phyloP scores from a whole-genome alignment of 2,329 filamentous ascomycete species.

The Calonectria henricotiae region DNA sequence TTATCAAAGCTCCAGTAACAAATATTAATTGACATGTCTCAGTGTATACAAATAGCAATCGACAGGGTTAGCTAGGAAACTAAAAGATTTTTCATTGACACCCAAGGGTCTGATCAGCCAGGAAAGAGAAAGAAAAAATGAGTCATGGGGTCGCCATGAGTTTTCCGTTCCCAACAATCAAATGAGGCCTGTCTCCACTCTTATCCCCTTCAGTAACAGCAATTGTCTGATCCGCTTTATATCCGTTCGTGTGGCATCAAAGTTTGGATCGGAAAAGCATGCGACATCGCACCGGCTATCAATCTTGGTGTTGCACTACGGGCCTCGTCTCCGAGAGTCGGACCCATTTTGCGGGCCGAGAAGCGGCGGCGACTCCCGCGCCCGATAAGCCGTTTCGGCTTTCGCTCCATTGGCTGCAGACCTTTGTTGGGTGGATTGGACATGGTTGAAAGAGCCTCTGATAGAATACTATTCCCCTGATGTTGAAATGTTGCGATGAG shows the following conservation, averaged over 20 bases:
- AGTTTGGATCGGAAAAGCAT: slow-evolving; percentile 25
- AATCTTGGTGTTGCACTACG: slow-evolving; percentile 1
- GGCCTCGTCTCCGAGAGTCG: slow-evolving; percentile 16
- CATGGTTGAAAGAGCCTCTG: neutral
- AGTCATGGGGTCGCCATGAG: slow-evolving; percentile 7
- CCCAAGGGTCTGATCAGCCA: slow-evolving; percentile 3
- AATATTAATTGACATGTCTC: slow-evolving; percentile 6
- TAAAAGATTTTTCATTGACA: neutral
- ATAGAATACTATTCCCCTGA: neutral
- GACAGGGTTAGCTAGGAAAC: neutral
- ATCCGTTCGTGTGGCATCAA: slow-evolving; percentile 14
- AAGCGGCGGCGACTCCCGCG: slow-evolving; percentile 11
- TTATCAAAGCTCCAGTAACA: neutral
- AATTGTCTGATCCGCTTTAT: slow-evolving; percentile 18
- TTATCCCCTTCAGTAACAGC: neutral
- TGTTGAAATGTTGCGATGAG: slow-evolving; percentile 10
- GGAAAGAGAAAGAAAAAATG: slow-evolving; percentile 10
- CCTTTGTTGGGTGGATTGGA: neutral
- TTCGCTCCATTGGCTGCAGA: slow-evolving; percentile 10
- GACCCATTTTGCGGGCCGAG: slow-evolving; percentile 22
- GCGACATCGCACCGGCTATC: slow-evolving; percentile 23
- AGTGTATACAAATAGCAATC: neutral
- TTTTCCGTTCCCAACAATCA: slow-evolving; percentile 10
- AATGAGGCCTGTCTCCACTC: slow-evolving; percentile 23
- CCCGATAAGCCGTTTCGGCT: slow-evolving; percentile 19